Evolutionary conservation across 495 filamentous ascomycete species (phyloP), one percentile per base, ranked within the genome.

Genomic region (Monascus purpureus): DNA sequence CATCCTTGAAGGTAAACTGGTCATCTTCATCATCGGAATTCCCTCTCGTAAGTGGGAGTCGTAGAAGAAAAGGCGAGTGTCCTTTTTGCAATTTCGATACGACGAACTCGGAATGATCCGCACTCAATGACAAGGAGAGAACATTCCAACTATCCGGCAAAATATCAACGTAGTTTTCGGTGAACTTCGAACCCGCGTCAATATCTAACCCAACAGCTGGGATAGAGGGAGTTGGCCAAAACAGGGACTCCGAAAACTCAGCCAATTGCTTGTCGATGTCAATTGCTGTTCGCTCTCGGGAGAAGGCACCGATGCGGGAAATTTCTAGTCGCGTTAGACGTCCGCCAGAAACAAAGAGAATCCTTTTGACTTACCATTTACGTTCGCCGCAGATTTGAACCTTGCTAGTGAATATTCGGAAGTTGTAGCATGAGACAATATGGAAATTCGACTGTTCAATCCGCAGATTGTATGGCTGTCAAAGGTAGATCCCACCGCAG

Each of bases 71-170:
- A 6, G 92, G 90, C 17, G 65, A 69, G 17, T 80, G 69, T 12
- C 72, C 73, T 20, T 72, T 61, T 36, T 81, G 73, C 14, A 93
- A 70, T 39, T 79, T 78, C 8, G 80, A 84, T 25, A 93, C 73
- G 37, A 77, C 78, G 9, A 97, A 76, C 39, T 95, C 88, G 8
- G 80, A 75, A 6, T 62, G 66, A 31, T 73, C 75, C 19, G 90
- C 82, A 46, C 77, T 88, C 12, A 96, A 46, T 0, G 82, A 77
- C 17, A 97, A 57, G 0, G 88, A 95, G 6, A 96, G 58, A 4
- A 82, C 83, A 24, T 76, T 84, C 90, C 90, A 97, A 14, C 63
- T 52, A 13, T 61, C 52, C 0, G 90, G 92, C 17, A 96, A 74
- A 33, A 92, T 82, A 42, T 63, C 61, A 8, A 65, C 45, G 22